These are phyloP conservation scores for Angomonas desouzai DNA, from an alignment of 208 protist genomes.

Conservation along the genomic window DNA sequence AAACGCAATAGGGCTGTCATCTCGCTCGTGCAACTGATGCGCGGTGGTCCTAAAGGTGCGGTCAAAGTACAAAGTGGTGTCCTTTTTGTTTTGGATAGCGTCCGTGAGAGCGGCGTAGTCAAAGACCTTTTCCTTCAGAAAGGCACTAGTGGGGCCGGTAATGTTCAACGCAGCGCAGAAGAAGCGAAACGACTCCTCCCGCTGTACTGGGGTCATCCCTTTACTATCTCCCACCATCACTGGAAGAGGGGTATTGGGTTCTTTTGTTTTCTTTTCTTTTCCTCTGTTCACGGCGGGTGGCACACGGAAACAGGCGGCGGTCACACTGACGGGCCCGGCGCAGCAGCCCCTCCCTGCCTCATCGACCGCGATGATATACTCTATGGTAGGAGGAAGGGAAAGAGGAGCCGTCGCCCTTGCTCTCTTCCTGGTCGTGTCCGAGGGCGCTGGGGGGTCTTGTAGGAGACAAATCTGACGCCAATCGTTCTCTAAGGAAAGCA, in stretches of 20 bases:
- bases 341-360: conserved; percentile 58
- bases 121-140: conserved; percentile 10
- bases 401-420: not conserved
- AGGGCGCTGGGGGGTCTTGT: no score
- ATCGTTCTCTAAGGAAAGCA: no score
- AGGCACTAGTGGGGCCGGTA: not conserved
- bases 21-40: not conserved
- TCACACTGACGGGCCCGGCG: conserved; percentile 46
- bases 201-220: conserved; percentile 18
- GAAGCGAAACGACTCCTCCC: conserved; percentile 14
- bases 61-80: not conserved
- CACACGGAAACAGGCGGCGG: conserved; percentile 32
- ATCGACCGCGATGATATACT: conserved; percentile 47
- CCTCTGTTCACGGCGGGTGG: not conserved
- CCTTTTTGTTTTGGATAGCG: not conserved
- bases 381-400: no score
- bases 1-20: conserved; percentile 21
- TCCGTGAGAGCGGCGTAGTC: conserved; percentile 4
- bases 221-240: conserved; percentile 46
- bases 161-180: conserved; percentile 21
- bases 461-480: no score
- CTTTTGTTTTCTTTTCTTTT: not conserved
- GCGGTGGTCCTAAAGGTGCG: not conserved
- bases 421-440: not conserved
- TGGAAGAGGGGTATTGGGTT: not conserved